Conservation (phyloP, 345 rosid species). For the Eucalyptus paniculata region DNA sequence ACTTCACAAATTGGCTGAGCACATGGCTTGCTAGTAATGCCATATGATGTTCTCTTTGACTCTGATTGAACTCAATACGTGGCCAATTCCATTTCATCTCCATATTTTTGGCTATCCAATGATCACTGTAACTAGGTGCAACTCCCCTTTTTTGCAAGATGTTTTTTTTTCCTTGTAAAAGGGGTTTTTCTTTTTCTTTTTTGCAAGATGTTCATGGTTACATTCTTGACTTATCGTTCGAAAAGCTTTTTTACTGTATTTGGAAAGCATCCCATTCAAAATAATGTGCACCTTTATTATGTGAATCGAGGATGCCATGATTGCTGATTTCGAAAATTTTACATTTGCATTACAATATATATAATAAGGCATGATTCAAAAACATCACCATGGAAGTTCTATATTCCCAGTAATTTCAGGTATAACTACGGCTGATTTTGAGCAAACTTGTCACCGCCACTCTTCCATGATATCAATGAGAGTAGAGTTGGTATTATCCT, state of each 20-base stretch:
- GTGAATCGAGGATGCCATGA: neutral
- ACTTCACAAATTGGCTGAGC: neutral
- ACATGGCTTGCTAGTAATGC: neutral
- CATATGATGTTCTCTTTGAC: neutral
- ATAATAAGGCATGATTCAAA: neutral
- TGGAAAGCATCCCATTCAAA: neutral
- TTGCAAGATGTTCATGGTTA: neutral
- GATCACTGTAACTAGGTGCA: neutral
- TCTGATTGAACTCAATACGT: neutral
- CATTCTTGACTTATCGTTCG: neutral
- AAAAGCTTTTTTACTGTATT: neutral
- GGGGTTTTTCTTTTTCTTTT: too few species aligned
- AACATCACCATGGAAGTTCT: too few species aligned
- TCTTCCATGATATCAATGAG: neutral
- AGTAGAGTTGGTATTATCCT: neutral
- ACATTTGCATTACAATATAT: neutral
- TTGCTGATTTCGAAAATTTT: neutral
- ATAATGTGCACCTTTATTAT: neutral
- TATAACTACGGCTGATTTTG: too few species aligned
- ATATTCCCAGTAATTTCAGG: neutral
- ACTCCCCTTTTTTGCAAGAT: neutral
- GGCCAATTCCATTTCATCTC: neutral
- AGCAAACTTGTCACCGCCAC: neutral
- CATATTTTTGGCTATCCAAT: neutral
- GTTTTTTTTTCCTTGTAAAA: too few species aligned